Base-by-base conservation (phyloP, 2,329 filamentous ascomycete species). In the Metarhizium humberi region DNA sequence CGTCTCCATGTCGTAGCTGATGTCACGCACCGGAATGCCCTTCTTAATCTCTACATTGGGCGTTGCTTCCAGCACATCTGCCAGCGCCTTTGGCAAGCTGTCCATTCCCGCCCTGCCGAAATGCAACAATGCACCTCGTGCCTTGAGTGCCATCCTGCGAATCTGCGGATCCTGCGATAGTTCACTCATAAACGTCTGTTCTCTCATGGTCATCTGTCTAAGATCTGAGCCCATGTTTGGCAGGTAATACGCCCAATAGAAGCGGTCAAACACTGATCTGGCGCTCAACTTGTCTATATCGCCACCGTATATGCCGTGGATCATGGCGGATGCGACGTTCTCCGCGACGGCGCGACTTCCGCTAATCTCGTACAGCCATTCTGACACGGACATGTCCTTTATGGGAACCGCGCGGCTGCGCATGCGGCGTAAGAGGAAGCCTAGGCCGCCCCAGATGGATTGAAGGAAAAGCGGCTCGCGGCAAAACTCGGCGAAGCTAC, bases 231-330 rank as follows among this genome's bases (percentile, higher is more conserved):
- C 56, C 8, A 56, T 52, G 14, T 54, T 57, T 14, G 64, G 63
- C 18, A 68, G 54, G 49, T 71, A 67, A 55, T 66, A 65, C 14
- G 55, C 59, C 62, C 63, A 67, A 57, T 66, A 71, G 45, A 66
- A 51, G 45, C 63, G 62, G 30, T 70, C 68, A 18, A 70, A 61
- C 10, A 85, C 74, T 52, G 82, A 84, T 62, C 82, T 83, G 50
- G 82, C 83, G 69, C 91, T 96, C 52, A 97, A 75, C 66, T 86
- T 79, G 67, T 88, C 84, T 50, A 95, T 82, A 70, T 96, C 88
- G 5, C 94, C 94, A 25, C 92, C 94, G 69, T 95, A 96, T 56
- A 97, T 90, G 46, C 94, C 94, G 69, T 97, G 94, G 53, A 90
- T 64, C 65, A 84, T 73, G 52, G 86, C 90, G 5, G 90, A 96